phyloP scores from a whole-genome alignment of 306 rosid genomes.

The Ochetophila trinervis region DNA sequence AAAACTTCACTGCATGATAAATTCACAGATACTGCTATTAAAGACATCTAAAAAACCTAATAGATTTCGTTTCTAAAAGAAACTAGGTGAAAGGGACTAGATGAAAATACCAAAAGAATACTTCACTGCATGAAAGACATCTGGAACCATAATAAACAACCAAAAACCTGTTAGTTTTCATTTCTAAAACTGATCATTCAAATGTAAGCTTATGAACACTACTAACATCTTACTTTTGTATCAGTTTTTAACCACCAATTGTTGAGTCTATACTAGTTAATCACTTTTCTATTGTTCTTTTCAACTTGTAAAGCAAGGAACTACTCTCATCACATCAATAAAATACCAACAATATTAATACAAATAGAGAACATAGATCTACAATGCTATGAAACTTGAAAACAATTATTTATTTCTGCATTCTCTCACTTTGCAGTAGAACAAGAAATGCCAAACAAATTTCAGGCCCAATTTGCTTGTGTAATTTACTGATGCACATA shows the following conservation, averaged over 20 bases:
- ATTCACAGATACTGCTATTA: not conserved
- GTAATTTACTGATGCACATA: not conserved
- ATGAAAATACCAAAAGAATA: too few relatives aligned
- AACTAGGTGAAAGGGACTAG: too few relatives aligned
- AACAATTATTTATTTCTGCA: not conserved
- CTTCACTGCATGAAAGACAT: not conserved
- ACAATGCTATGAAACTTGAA: not conserved
- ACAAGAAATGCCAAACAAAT: not conserved
- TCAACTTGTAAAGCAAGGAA: not conserved
- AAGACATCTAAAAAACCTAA: not conserved
- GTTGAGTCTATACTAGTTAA: not conserved
- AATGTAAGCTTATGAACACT: not conserved
- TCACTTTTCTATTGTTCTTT: not conserved
- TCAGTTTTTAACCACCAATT: not conserved
- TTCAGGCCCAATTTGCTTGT: not conserved
- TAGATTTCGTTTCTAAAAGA: constrained; percentile 3
- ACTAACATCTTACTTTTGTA: not conserved
- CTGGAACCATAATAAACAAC: constrained; percentile 4
- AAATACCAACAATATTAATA: not conserved
- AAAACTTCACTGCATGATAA: too few relatives aligned
- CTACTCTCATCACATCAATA: not conserved
- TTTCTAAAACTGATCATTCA: not conserved
- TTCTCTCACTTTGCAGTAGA: not conserved
- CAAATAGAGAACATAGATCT: not conserved
- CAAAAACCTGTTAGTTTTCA: constrained; percentile 9